Base-by-base conservation (phyloP, 2,329 filamentous ascomycete genomes). In the Alternaria ventricosa region DNA sequence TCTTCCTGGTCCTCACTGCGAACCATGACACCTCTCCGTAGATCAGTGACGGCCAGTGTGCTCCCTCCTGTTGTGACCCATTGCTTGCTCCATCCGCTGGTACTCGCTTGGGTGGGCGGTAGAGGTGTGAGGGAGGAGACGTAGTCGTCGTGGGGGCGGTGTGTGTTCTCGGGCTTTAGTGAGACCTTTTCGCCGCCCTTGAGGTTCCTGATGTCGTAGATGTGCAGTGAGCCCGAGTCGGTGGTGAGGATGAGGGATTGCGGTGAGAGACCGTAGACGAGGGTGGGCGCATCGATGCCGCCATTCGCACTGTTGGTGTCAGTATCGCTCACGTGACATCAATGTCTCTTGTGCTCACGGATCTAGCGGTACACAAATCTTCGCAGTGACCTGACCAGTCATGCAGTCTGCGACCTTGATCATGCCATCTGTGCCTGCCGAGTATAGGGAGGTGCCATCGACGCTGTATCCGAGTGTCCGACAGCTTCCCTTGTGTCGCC, bases 1-100 rank as follows among this genome's bases (percentile, higher is more conserved):
- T 97, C 94, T 73, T 96, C 96, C 77, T 98, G 96, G 74, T 98
- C 94, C 76, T 97, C 96, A 70, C 93, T 97, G 63, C 91, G 91
- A 4, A 94, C 91, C 46, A 98, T 83, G 6, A 97, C 92, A 13
- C 95, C 95, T 51, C 92, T 87, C 23, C 95, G 89, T 47, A 97
- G 84, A 78, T 99, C 96, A 0, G 94, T 97, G 41, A 97, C 90
- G 2, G 94, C 93, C 20, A 99, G 83, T 0, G 95, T 98, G 2
- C 93, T 95, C 47, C 94, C 94, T 33, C 96, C 96, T 0, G 94
- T 97, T 41, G 92, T 96, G 56, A 97, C 87, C 92, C 94, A 99
- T 82, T 98, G 95, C 81, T 97, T 97, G 73, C 92, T 89, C 78
- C 92, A 95, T 6, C 94, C 94, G 18, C 91, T 95, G 0, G 93